These are phyloP conservation scores for Salix suchowensis DNA, from an alignment of 345 rosid genomes.

Conservation along the genomic window DNA sequence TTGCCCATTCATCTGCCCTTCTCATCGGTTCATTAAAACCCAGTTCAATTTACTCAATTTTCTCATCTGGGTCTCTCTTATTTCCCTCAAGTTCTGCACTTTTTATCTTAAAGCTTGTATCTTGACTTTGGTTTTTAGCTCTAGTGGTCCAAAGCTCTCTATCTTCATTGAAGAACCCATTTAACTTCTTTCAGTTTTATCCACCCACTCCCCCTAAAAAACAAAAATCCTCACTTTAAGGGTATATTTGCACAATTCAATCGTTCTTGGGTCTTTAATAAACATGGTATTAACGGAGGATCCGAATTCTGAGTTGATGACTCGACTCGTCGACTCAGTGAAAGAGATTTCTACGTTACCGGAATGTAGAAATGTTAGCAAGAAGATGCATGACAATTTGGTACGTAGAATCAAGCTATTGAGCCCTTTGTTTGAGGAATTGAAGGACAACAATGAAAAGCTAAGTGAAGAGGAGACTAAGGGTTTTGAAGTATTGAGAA, in stretches of 20 bases:
- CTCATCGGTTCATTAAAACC: background rate
- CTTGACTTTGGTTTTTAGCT: background rate
- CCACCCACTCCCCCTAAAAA: background rate
- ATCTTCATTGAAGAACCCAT: background rate
- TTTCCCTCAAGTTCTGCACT: background rate
- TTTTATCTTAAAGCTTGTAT: background rate
- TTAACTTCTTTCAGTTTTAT: background rate
- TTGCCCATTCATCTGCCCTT: background rate
- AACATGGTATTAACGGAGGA: conserved; percentile 36
- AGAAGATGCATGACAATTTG: conserved; percentile 72
- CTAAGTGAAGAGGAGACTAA: conserved; percentile 36
- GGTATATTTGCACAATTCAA: background rate
- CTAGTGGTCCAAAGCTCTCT: background rate
- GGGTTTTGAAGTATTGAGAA: conserved; percentile 49
- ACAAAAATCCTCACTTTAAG: background rate
- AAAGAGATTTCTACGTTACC: conserved; percentile 64
- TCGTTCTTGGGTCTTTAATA: background rate
- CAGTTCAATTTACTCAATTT: conserved; percentile 1
- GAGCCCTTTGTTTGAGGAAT: conserved; percentile 92
- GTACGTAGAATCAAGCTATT: conserved; percentile 86
- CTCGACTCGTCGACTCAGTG: conserved; percentile 49
- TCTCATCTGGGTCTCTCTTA: conserved; percentile 17
- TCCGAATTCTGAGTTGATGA: conserved; percentile 36
- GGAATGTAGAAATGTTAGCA: conserved; percentile 50
- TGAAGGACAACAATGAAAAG: conserved; percentile 43